Conservation (phyloP, 106 monocot genomes). For the Allium fistulosum region DNA sequence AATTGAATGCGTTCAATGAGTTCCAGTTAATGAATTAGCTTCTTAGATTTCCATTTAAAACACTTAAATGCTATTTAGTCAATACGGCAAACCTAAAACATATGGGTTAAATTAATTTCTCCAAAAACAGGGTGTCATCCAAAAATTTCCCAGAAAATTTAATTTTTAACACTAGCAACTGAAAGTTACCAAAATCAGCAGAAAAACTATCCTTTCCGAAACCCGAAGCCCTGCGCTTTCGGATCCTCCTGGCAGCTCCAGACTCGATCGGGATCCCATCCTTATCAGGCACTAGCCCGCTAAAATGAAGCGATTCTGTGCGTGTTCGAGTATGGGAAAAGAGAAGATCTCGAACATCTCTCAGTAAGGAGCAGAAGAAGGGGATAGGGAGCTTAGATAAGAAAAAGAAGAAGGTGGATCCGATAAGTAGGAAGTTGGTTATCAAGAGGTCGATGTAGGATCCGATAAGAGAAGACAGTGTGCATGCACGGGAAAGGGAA, state of each 20-base stretch:
- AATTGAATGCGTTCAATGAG: too few species aligned
- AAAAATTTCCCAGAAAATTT: too few species aligned
- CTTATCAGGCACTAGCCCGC: too few species aligned
- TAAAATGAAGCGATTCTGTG: constrained; percentile 12
- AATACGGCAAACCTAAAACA: too few species aligned
- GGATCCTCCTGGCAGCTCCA: neutral
- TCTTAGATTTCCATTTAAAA: too few species aligned
- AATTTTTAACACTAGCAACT: too few species aligned
- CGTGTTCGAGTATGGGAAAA: neutral
- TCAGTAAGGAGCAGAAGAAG: constrained; percentile 25
- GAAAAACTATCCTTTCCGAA: neutral
- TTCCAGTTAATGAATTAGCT: too few species aligned
- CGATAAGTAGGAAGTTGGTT: constrained; percentile 58
- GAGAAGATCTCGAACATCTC: neutral
- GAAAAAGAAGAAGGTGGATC: constrained; percentile 38
- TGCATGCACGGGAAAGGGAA: constrained; percentile 28
- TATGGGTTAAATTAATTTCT: too few species aligned
- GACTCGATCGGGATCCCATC: neutral
- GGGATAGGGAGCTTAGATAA: constrained; percentile 43
- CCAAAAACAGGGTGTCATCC: too few species aligned
- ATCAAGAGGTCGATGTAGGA: constrained; percentile 59
- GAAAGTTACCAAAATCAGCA: neutral
- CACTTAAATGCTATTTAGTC: too few species aligned
- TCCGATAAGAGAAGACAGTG: constrained; percentile 38
- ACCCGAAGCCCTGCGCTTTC: constrained; percentile 1